Percentiles rank a stretch among this genome's conserved stretches.
phyloP scores from a whole-genome alignment of 352 stramenopile genomes.

The Phytophthora fragariaefolia region DNA sequence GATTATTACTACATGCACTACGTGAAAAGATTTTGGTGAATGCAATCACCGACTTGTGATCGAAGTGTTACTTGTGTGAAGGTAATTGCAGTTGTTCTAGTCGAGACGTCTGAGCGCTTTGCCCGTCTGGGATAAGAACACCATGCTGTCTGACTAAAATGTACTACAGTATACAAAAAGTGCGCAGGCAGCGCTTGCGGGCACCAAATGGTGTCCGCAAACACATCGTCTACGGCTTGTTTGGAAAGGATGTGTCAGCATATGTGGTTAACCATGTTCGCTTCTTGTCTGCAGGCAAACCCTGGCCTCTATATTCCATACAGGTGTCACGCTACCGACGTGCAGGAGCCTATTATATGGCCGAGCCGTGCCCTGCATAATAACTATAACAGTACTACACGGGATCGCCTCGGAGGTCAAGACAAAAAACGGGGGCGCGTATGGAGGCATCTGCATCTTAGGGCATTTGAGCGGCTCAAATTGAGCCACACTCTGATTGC shows the following conservation, averaged over 20 bases:
- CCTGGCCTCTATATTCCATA: neutral
- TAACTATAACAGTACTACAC: too few relatives aligned
- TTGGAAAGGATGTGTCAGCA: neutral
- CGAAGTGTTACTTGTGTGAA: neutral
- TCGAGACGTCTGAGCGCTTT: too few relatives aligned
- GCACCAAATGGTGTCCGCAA: conserved; percentile 2
- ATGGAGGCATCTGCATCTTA: neutral
- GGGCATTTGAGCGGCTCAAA: neutral
- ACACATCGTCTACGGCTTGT: neutral
- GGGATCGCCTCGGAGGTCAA: neutral
- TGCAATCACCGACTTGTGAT: neutral
- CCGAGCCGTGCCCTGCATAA: too few relatives aligned
- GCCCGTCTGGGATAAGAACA: neutral
- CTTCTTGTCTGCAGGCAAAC: neutral
- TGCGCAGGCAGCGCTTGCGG: neutral
- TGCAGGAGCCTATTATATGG: too few relatives aligned
- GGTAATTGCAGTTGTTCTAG: too few relatives aligned
- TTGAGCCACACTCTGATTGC: neutral
- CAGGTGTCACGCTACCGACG: neutral
- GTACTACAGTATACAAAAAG: neutral
- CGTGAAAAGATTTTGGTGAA: neutral
- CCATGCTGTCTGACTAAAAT: neutral
- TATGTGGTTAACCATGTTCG: neutral
- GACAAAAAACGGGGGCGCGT: neutral
- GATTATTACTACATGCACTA: too few relatives aligned